phyloP scores from a whole-genome alignment of 2,329 filamentous ascomycete genomes.

The Ophiostoma australiae region DNA sequence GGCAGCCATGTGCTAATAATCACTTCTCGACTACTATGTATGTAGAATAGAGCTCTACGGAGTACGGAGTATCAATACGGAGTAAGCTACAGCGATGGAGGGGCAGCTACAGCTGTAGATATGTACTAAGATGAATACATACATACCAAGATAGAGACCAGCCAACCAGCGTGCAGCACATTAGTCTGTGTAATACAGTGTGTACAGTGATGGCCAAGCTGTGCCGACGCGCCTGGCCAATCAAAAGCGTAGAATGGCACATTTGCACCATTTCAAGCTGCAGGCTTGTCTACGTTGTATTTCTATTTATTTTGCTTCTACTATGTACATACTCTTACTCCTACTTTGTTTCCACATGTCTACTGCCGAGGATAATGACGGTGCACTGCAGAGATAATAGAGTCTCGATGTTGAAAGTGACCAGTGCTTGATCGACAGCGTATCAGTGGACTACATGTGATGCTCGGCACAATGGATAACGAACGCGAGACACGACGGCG shows the following conservation, averaged over 20 bases:
- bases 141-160: too few relatives aligned
- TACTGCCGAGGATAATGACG: constrained; percentile 8
- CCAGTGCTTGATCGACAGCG: not conserved
- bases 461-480: constrained; percentile 27
- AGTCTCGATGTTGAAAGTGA: not conserved
- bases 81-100: constrained; percentile 3
- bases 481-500: constrained; percentile 13
- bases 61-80: not conserved
- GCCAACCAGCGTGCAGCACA: constrained; percentile 19
- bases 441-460: not conserved
- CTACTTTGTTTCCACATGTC: not conserved
- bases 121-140: not conserved
- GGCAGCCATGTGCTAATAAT: not conserved
- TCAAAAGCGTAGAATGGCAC: not conserved
- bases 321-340: too few relatives aligned
- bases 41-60: not conserved
- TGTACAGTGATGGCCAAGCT: not conserved
- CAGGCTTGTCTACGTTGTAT: not conserved
- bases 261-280: not conserved
- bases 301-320: not conserved
- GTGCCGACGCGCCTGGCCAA: constrained; percentile 4
- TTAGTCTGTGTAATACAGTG: constrained; percentile 15
- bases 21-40: too few relatives aligned
- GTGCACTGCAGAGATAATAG: not conserved
- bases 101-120: not conserved